Percentiles rank a stretch among this genome's conserved stretches.
phyloP scores from a whole-genome alignment of 352 stramenopile genomes.

The Phytophthora sp. region DNA sequence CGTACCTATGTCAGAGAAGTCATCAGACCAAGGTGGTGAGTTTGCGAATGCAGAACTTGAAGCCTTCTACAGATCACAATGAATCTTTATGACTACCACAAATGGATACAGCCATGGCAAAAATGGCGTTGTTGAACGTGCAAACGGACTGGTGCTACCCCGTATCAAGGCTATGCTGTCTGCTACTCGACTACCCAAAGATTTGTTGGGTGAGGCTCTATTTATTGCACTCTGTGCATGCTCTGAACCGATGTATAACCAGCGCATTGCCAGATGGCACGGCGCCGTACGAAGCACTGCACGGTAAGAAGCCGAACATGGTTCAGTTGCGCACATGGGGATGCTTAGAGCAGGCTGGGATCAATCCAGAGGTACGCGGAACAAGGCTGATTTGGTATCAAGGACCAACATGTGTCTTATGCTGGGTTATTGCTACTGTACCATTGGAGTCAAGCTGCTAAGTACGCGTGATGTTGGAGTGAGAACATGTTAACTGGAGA shows the following conservation, averaged over 20 bases:
- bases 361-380: constrained; percentile 2
- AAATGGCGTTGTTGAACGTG: constrained; percentile 28
- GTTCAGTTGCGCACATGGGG: constrained; percentile 3
- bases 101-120: constrained; percentile 31
- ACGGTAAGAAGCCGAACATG: constrained; percentile 17
- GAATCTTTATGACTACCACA: constrained; percentile 13
- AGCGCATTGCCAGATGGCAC: not conserved
- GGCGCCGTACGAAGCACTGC: constrained; percentile 25
- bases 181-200: constrained; percentile 17
- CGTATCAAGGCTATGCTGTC: constrained; percentile 13
- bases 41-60: constrained; percentile 16
- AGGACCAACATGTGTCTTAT: constrained; percentile 21
- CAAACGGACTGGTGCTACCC: not conserved
- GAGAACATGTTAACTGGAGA: constrained; percentile 18
- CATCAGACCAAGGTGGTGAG: constrained; percentile 16
- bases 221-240: constrained; percentile 16
- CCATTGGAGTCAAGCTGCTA: constrained; percentile 23
- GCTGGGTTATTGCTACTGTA: constrained; percentile 17
- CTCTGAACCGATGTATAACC: constrained; percentile 19
- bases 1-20: not conserved
- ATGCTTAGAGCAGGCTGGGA: constrained; percentile 18
- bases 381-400: constrained; percentile 12
- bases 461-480: constrained; percentile 16
- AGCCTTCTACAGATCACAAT: constrained; percentile 3
- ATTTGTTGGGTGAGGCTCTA: constrained; percentile 18